Base-by-base conservation (phyloP, 371 early-diverging fungal genomes). In the Nematocida sp. region DNA sequence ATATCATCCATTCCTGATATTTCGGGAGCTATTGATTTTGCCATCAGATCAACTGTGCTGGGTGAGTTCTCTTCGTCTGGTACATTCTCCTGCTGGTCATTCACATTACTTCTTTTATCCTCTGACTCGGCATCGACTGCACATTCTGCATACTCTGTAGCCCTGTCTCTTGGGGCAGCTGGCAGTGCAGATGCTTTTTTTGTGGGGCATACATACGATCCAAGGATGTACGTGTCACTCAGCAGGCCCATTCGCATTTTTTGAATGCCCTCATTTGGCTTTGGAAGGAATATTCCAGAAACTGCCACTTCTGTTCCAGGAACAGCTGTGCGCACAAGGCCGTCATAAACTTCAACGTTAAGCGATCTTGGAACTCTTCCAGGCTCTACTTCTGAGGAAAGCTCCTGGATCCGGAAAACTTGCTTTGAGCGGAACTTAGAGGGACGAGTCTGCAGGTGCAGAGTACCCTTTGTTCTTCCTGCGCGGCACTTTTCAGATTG, bases 341-440 rank as follows among this genome's bases (percentile, higher is more conserved):
- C 90, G 73, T 93, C 94, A 85, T 91, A 92, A 73, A 94, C 86
- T 84, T 96, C 93, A 7, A 96, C 89, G 18, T 92, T 93, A 89
- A 97, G 92, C 15, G 92, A 90, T 61, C 98, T 91, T 56, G 99
- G 99, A 85, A 97, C 94, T 87, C 94, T 93, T 62, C 98, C 99
- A 73, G 94, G 94, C 73, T 96, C 96, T 7, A 96, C 95, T 90
- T 96, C 96, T 86, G 94, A 92, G 13, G 95, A 91, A 4, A 84
- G 33, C 62, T 88, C 88, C 83, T 88, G 88, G 44, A 88, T 55
- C 27, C 71, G 66, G 2, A 88, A 13, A n/a, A 64, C 62, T 66
- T 87, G 87, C 50, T 82, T 84, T 23, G 84, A 82, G 7, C 72
- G 85, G 83, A 97, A 95, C 84, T 94, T 94, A 72, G 92, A 92